A percentile compares a stretch with the other conserved stretches of the same genome.
Conservation (phyloP, 805 yeast genomes). For the Schwanniomyces occidentalis region DNA sequence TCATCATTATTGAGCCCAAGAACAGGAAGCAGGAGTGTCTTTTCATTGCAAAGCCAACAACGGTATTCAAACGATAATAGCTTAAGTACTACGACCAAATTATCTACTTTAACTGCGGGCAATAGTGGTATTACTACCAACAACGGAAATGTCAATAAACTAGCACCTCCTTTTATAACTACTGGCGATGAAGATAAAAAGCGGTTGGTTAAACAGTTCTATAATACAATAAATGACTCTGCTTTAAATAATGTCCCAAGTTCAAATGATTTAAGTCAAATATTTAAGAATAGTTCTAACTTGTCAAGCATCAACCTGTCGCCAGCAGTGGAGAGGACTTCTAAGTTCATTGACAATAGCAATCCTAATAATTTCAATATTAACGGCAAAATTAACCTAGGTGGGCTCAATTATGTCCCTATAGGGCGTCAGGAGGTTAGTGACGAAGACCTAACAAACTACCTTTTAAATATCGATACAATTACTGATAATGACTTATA, state of each 20-base stretch:
- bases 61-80: not conserved
- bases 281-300: slow-evolving; percentile 1
- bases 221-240: slow-evolving; percentile 24
- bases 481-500: slow-evolving; percentile 15
- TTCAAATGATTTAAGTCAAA: slow-evolving; percentile 1
- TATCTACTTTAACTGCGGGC: too few relatives aligned
- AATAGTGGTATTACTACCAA: not conserved
- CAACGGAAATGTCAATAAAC: not conserved
- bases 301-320: not conserved
- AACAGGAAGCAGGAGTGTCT: too few relatives aligned
- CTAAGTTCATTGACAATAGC: not conserved
- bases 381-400: too few relatives aligned
- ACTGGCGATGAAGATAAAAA: slow-evolving; percentile 22
- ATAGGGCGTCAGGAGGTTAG: slow-evolving; percentile 11
- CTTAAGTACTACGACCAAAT: not conserved
- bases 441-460: slow-evolving; percentile 27
- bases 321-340: slow-evolving; percentile 1
- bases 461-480: slow-evolving; percentile 29
- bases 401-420: slow-evolving; percentile 20
- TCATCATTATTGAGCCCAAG: too few relatives aligned
- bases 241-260: not conserved
- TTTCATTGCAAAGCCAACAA: not conserved
- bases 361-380: too few relatives aligned
- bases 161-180: slow-evolving; percentile 6
- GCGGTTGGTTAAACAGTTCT: slow-evolving; percentile 43